phyloP scores from a whole-genome alignment of 495 filamentous ascomycete species.

The Achaetomiella virescens region DNA sequence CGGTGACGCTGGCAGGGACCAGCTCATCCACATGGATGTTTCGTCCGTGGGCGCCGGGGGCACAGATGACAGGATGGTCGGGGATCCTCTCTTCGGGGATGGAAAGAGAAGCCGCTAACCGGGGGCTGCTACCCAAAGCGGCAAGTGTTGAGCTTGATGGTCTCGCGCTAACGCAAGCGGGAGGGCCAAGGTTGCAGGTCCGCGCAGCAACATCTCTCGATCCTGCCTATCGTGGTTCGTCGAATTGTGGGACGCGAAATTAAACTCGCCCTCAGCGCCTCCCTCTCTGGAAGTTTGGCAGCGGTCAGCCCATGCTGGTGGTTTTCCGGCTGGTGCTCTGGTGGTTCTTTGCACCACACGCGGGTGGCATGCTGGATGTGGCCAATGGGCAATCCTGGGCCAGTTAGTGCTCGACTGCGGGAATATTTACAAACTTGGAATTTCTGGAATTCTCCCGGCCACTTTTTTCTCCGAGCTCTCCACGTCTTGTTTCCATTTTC shows the following conservation, averaged over 20 bases:
- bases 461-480: slow-evolving; percentile 10
- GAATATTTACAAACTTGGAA: slow-evolving; percentile 11
- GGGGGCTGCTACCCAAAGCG: neutral
- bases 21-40: neutral
- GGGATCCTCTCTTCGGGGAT: neutral
- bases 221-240: slow-evolving; percentile 19
- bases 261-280: slow-evolving; percentile 20
- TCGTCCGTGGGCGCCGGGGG: neutral
- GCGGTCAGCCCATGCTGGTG: slow-evolving; percentile 9
- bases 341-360: slow-evolving; percentile 7
- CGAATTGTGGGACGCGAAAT: slow-evolving; percentile 23
- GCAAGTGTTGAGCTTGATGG: neutral
- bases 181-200: neutral
- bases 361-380: slow-evolving; percentile 13
- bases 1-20: neutral
- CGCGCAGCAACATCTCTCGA: slow-evolving; percentile 1
- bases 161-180: slow-evolving; percentile 16
- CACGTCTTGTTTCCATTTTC: neutral
- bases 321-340: neutral
- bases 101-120: neutral
- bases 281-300: slow-evolving; percentile 15
- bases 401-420: neutral
- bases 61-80: slow-evolving; percentile 3
- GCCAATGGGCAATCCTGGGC: slow-evolving; percentile 19
- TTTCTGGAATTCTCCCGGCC: neutral